Evolutionary conservation across 352 stramenopile genomes (phyloP).

Genomic region (Phytopythium delawarense): DNA sequence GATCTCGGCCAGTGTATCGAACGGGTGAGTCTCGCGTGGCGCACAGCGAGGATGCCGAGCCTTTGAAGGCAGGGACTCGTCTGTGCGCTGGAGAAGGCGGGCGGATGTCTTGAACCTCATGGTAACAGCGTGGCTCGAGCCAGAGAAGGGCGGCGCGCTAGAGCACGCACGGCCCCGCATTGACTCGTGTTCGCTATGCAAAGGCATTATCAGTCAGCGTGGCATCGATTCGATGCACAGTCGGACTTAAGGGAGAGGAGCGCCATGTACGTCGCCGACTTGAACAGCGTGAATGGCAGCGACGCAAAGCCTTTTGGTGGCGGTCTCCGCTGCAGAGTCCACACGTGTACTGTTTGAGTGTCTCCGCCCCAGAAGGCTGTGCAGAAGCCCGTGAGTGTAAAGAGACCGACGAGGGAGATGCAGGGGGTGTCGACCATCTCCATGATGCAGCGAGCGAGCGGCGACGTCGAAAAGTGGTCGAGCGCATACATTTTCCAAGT

Average conservation of each 20-base stretch:
- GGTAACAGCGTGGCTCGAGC: background rate
- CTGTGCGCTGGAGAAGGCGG: conserved; percentile 4
- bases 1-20: background rate
- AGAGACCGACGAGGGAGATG: background rate
- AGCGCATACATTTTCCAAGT: too few relatives aligned
- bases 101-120: conserved; percentile 8
- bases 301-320: background rate
- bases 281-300: too few relatives aligned
- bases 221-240: background rate
- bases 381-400: too few relatives aligned
- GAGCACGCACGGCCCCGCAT: background rate
- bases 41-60: background rate
- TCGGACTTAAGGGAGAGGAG: background rate
- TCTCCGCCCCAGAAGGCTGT: too few relatives aligned
- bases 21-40: background rate
- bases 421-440: background rate
- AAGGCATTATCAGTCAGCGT: background rate
- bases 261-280: too few relatives aligned
- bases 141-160: background rate
- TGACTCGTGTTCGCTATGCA: background rate
- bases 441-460: background rate
- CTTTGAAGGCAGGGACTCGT: conserved; percentile 2
- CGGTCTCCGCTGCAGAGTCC: background rate
- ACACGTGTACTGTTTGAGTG: too few relatives aligned
- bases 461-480: too few relatives aligned